Percentiles rank a stretch among this genome's conserved stretches.
These are phyloP conservation scores for Debaryomyces hansenii DNA, from an alignment of 805 yeast genomes.

Conservation along the genomic window DNA sequence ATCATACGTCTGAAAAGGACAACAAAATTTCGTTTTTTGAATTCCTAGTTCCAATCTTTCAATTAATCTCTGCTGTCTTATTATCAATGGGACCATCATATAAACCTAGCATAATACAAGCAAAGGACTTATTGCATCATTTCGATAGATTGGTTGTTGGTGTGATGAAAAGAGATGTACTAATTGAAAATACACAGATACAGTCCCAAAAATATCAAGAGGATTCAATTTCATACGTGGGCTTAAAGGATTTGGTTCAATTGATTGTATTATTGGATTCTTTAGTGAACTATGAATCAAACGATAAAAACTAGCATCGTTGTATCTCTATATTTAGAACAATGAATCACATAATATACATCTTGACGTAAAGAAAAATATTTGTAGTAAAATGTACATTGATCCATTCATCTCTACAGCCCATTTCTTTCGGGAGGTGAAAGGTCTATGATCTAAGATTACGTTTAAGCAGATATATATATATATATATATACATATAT, in stretches of 20 bases:
- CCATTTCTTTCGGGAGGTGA: too few relatives aligned
- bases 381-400: too few relatives aligned
- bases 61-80: conserved; percentile 63
- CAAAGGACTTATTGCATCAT: conserved; percentile 48
- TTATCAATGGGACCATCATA: conserved; percentile 80
- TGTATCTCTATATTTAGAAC: background rate
- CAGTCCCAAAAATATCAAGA: conserved; percentile 15
- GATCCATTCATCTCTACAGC: too few relatives aligned
- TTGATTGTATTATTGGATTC: conserved; percentile 55
- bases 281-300: conserved; percentile 22
- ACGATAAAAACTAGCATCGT: background rate
- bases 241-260: conserved; percentile 53
- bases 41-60: conserved; percentile 70
- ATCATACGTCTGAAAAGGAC: conserved; percentile 10
- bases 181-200: conserved; percentile 24
- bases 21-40: conserved; percentile 57
- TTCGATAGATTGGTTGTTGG: conserved; percentile 61
- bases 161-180: conserved; percentile 57
- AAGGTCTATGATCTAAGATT: too few relatives aligned
- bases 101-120: conserved; percentile 54
- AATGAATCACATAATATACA: too few relatives aligned
- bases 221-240: conserved; percentile 29
- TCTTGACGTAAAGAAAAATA: too few relatives aligned
- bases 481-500: too few relatives aligned
- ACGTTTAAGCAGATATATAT: too few relatives aligned